phyloP scores from a whole-genome alignment of 345 rosid species.

The Raphanus sativus region DNA sequence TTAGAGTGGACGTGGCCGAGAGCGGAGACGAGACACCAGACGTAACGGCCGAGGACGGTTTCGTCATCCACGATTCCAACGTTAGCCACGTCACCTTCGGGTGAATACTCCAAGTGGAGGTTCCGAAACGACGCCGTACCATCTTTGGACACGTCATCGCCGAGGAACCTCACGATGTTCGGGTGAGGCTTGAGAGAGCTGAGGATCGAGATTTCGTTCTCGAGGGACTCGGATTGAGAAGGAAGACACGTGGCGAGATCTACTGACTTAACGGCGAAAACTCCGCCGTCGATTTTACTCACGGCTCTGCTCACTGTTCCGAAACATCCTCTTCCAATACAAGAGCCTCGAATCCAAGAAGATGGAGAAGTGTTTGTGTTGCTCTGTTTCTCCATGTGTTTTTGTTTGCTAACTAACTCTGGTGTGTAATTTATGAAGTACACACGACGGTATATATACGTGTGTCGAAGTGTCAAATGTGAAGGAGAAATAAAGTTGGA shows the following conservation, averaged over 20 bases:
- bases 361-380: not conserved
- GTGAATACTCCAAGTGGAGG: constrained; percentile 62
- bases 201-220: constrained; percentile 59
- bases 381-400: constrained; percentile 26
- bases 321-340: constrained; percentile 59
- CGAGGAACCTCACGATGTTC: constrained; percentile 49
- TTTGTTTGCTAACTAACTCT: constrained; percentile 16
- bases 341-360: constrained; percentile 54
- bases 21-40: constrained; percentile 60
- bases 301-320: constrained; percentile 54
- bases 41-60: constrained; percentile 41
- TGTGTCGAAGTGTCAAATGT: constrained; percentile 17
- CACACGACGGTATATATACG: constrained; percentile 41
- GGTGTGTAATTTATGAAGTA: constrained; percentile 14
- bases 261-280: constrained; percentile 68
- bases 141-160: constrained; percentile 54
- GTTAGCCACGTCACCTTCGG: constrained; percentile 64
- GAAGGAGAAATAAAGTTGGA: constrained; percentile 37
- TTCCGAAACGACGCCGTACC: constrained; percentile 47
- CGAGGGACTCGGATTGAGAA: constrained; percentile 44
- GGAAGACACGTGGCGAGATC: constrained; percentile 43
- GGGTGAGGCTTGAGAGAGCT: constrained; percentile 50
- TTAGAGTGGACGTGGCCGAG: constrained; percentile 51
- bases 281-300: constrained; percentile 38
- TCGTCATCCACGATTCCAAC: constrained; percentile 38